These are phyloP conservation scores for Aspergillus affinis DNA, from an alignment of 495 filamentous ascomycete species.

Conservation along the genomic window DNA sequence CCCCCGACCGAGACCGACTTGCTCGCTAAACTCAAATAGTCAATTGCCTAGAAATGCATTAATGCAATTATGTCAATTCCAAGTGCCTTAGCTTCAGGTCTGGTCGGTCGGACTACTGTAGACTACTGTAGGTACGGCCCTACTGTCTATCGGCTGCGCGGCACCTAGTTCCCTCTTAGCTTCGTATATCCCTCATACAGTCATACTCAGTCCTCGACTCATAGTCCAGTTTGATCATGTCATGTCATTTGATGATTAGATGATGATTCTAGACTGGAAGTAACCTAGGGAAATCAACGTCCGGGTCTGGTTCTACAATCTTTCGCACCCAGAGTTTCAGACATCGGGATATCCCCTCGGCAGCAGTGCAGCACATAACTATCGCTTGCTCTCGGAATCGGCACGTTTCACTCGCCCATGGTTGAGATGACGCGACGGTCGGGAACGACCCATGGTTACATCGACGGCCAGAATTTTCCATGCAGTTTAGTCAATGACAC, in stretches of 20 bases:
- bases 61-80: background rate
- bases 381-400: background rate
- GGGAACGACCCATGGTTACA: slow-evolving; percentile 10
- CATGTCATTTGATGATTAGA: background rate
- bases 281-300: background rate
- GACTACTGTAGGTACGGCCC: background rate
- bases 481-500: background rate
- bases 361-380: too few relatives aligned
- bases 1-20: background rate
- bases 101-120: background rate
- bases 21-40: background rate
- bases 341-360: background rate
- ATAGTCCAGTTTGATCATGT: too few relatives aligned
- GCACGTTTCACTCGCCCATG: slow-evolving; percentile 4
- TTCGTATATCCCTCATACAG: background rate
- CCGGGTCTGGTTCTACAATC: too few relatives aligned
- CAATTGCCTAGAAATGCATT: background rate
- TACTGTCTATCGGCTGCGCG: background rate
- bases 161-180: background rate
- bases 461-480: slow-evolving; percentile 1
- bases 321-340: too few relatives aligned
- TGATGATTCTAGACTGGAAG: background rate
- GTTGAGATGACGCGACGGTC: background rate
- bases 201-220: too few relatives aligned
- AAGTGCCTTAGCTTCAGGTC: background rate